Evolutionary conservation across 2,329 filamentous ascomycete species (phyloP).

Genomic region (Sporothrix protearum): DNA sequence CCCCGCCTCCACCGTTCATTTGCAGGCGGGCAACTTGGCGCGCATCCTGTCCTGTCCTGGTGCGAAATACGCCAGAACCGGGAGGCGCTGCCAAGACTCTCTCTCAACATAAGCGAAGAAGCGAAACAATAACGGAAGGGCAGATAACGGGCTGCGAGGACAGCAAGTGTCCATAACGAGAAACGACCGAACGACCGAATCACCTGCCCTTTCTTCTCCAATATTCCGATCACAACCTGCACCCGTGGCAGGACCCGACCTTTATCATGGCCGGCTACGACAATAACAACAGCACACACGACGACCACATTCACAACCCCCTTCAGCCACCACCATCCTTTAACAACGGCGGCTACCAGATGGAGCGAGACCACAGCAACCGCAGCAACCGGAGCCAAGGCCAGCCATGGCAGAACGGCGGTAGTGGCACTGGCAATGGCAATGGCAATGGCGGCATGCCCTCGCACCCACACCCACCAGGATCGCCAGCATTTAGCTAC

Average conservation of each 20-base stretch:
- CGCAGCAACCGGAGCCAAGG: slow-evolving; percentile 25
- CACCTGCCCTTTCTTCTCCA: neutral
- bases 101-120: neutral
- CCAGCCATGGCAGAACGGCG: slow-evolving; percentile 28
- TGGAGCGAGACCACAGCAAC: slow-evolving; percentile 31
- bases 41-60: slow-evolving; percentile 12
- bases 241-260: neutral
- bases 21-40: slow-evolving; percentile 13
- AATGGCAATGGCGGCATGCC: slow-evolving; percentile 26
- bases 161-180: neutral
- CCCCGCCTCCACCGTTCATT: slow-evolving; percentile 11
- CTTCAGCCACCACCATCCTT: slow-evolving; percentile 21
- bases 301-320: slow-evolving; percentile 38
- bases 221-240: neutral
- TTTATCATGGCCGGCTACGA: slow-evolving; percentile 40
- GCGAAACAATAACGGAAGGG: neutral
- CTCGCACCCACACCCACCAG: slow-evolving; percentile 31
- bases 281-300: slow-evolving; percentile 38
- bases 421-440: slow-evolving; percentile 24
- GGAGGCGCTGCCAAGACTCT: slow-evolving; percentile 10
- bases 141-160: neutral
- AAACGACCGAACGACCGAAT: neutral
- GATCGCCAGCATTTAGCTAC: slow-evolving; percentile 40
- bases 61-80: neutral
- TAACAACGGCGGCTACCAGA: slow-evolving; percentile 29